Conservation (phyloP, 208 protist species). For the Wallacemonas rigidus region DNA sequence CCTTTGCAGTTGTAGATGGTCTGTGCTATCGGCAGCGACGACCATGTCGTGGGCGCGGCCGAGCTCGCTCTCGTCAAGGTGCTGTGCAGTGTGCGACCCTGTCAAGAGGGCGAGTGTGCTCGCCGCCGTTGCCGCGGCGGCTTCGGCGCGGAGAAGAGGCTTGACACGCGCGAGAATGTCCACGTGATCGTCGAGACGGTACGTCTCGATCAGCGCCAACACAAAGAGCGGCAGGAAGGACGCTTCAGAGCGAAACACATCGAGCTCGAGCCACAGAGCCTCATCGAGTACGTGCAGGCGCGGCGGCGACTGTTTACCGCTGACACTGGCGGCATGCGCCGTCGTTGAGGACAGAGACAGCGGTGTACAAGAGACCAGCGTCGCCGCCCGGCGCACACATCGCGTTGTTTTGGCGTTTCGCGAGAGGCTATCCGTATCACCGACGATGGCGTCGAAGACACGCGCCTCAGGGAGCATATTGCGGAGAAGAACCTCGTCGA, state of each 20-base stretch:
- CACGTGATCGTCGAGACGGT: conserved; percentile 35
- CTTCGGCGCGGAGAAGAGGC: conserved; percentile 32
- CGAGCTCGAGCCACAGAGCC: conserved; percentile 43
- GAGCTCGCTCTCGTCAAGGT: too few relatives aligned
- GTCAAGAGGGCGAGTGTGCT: too few relatives aligned
- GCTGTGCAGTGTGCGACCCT: too few relatives aligned
- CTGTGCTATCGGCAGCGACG: not conserved
- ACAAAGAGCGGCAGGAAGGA: conserved; percentile 61
- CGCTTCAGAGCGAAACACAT: conserved; percentile 28
- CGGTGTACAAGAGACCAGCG: conserved; percentile 6
- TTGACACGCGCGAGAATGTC: conserved; percentile 24
- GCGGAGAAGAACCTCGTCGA: conserved; percentile 3
- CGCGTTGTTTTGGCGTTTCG: too few relatives aligned
- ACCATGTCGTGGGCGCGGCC: too few relatives aligned
- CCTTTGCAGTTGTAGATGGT: too few relatives aligned
- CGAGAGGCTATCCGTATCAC: not conserved
- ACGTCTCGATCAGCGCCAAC: conserved; percentile 41
- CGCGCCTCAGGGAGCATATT: not conserved
- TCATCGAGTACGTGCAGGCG: conserved; percentile 25
- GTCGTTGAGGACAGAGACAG: not conserved
- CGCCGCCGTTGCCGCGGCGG: conserved; percentile 1
- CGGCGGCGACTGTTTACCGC: not conserved
- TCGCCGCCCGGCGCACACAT: not conserved
- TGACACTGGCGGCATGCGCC: not conserved
- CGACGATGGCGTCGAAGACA: conserved; percentile 7